Conservation (phyloP, 2,329 filamentous ascomycete genomes). For the Dryadomyces quercivorus region DNA sequence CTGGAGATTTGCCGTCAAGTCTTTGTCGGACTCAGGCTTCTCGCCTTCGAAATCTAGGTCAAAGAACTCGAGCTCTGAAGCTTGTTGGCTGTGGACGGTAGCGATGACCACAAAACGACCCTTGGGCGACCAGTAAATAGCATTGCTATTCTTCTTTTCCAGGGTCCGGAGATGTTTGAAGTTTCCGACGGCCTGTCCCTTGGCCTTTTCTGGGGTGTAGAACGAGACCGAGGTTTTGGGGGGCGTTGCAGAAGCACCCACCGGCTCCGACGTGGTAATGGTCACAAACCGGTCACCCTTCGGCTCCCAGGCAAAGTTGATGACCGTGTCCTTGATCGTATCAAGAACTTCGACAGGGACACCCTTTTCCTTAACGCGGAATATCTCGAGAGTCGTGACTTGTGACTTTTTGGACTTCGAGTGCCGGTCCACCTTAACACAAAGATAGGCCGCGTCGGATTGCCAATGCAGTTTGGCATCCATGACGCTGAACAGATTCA, state of each 20-base stretch:
- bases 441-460: constrained; percentile 84
- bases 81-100: constrained; percentile 84
- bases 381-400: constrained; percentile 95
- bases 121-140: constrained; percentile 96
- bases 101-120: constrained; percentile 92
- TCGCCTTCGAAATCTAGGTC: constrained; percentile 97
- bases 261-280: constrained; percentile 83
- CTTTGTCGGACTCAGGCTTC: constrained; percentile 85
- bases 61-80: constrained; percentile 93
- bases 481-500: constrained; percentile 96
- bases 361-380: constrained; percentile 93
- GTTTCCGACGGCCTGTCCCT: constrained; percentile 70
- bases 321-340: constrained; percentile 94
- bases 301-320: constrained; percentile 99
- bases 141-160: constrained; percentile 99
- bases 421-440: constrained; percentile 97
- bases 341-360: constrained; percentile 97
- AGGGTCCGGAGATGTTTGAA: constrained; percentile 93
- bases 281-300: constrained; percentile 96
- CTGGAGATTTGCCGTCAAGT: constrained; percentile 87
- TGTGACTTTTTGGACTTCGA: constrained; percentile 98
- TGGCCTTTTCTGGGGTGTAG: constrained; percentile 92
- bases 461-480: constrained; percentile 99
- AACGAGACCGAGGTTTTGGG: constrained; percentile 94
- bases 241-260: constrained; percentile 64